Evolutionary conservation across 2,329 filamentous ascomycete species (phyloP).

Genomic region (Pseudocercospora crystallina): DNA sequence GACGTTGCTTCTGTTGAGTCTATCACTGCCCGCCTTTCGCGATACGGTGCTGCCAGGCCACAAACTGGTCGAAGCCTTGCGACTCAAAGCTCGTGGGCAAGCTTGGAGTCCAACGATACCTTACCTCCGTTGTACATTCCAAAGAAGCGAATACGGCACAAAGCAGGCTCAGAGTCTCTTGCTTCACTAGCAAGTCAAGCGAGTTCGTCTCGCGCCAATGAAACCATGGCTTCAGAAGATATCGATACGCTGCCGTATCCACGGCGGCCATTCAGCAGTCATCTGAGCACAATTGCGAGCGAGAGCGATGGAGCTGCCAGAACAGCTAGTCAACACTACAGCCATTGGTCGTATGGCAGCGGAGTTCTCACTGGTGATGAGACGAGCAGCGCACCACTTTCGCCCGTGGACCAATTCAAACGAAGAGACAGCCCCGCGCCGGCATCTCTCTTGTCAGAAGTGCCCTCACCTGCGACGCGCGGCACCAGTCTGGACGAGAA

Average conservation of each 20-base stretch:
- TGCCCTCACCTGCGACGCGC: slow-evolving; percentile 20
- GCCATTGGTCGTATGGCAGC: slow-evolving; percentile 35
- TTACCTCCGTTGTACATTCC: slow-evolving; percentile 36
- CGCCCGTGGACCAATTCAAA: slow-evolving; percentile 17
- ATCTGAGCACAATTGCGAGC: slow-evolving; percentile 39
- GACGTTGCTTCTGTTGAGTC: slow-evolving; percentile 32
- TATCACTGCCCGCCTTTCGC: slow-evolving; percentile 31
- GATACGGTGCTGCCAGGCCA: slow-evolving; percentile 17
- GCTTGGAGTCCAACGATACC: slow-evolving; percentile 27
- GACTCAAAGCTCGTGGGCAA: slow-evolving; percentile 26
- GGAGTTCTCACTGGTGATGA: slow-evolving; percentile 35
- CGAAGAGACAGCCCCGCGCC: slow-evolving; percentile 27
- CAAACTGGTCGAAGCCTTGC: slow-evolving; percentile 23
- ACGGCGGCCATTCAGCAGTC: slow-evolving; percentile 31
- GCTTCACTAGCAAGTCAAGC: slow-evolving; percentile 18
- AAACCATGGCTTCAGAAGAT: slow-evolving; percentile 30
- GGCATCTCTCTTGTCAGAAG: slow-evolving; percentile 22
- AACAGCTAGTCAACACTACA: slow-evolving; percentile 29
- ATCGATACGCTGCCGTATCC: slow-evolving; percentile 33
- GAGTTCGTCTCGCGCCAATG: slow-evolving; percentile 7
- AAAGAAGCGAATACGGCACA: slow-evolving; percentile 31
- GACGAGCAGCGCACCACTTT: slow-evolving; percentile 28
- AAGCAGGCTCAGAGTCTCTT: slow-evolving; percentile 24
- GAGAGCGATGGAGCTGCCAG: slow-evolving; percentile 30
- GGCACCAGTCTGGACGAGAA: slow-evolving; percentile 18